Evolutionary conservation across 148 eudicot genomes (phyloP).

Genomic region (Pharnaceum exiguum): DNA sequence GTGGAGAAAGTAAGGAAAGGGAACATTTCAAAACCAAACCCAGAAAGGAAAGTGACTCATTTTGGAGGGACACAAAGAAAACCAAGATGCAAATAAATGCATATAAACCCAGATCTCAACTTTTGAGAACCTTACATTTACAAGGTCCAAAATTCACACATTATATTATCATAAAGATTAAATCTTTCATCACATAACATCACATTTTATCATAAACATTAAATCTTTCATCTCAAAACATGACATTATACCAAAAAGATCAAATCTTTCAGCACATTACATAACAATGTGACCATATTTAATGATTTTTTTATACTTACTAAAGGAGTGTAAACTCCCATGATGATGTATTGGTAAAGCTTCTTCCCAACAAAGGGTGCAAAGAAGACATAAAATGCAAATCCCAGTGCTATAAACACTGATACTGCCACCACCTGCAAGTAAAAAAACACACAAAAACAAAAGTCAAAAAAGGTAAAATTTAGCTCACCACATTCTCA

Average conservation of each 20-base stretch:
- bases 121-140: conserved; percentile 5
- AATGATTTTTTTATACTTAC: conserved; percentile 60
- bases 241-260: too few species aligned
- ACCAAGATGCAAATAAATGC: conserved; percentile 17
- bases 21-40: conserved; percentile 13
- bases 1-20: conserved; percentile 26
- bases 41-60: conserved; percentile 26
- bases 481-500: too few species aligned
- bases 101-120: conserved; percentile 56
- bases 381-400: conserved; percentile 93
- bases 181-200: too few species aligned
- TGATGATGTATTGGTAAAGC: conserved; percentile 65
- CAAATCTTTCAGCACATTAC: too few species aligned
- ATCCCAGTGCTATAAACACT: conserved; percentile 88
- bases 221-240: too few species aligned
- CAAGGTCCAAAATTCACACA: conserved; percentile 4
- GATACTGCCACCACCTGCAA: conserved; percentile 89
- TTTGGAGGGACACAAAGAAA: conserved; percentile 5
- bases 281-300: conserved; percentile 2
- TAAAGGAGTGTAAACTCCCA: conserved; percentile 92
- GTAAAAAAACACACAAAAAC: conserved; percentile 7
- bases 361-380: conserved; percentile 91
- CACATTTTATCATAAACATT: too few species aligned
- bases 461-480: background rate
- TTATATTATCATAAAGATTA: background rate